Evolutionary conservation across 106 monocot species (phyloP), one percentile per base, ranked within the genome.

Genomic region (Allium cepa): DNA sequence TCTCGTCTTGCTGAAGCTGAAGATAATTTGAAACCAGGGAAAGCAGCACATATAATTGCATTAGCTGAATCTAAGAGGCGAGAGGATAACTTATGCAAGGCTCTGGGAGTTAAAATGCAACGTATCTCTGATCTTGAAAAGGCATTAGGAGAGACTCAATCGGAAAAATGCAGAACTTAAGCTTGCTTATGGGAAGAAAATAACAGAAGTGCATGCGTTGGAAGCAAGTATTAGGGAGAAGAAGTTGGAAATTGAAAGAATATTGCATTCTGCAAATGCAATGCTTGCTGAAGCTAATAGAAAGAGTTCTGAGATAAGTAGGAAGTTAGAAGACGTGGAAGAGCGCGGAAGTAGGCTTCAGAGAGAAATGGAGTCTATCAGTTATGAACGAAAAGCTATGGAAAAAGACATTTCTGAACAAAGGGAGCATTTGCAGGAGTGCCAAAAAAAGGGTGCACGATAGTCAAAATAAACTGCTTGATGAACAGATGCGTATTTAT

Each of bases 41-140:
- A 99, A 68, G 58, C 84, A 18, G 72, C 83, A 49, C 86, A 90
- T 57, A 18, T 81, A 26, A 82, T 83, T 60, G 89, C 84, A 8
- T 27, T 85, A 45, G 75, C 99, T 59, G 90, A 93, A 71, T 74
- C 76, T 11, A 79, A 90, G 60, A 90, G 81, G 51, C 84, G 89
- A 10, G 89, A 92, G 68, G 97, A 99, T 27, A 92, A 79, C 71
- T 62, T 84, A 72, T 76, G 65, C 45, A 86, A 82, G 45, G 88
- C 92, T 51, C 75, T 99, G 67, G 86, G 80, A 11, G 73, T 93
- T 53, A 85, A 99, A 70, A 92, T 90, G 50, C 92, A 99, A 55
- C 87, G 87, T 59, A 83, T 99, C 46, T 61, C 64, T 50, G 99
- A 90, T 81, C 82, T 97, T 52, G 96, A 97, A 55, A 97, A 87